Evolutionary conservation across 1,284 basidiomycete species (phyloP), one percentile per base, ranked within the genome.

Genomic region (Vanrija pseudolonga): DNA sequence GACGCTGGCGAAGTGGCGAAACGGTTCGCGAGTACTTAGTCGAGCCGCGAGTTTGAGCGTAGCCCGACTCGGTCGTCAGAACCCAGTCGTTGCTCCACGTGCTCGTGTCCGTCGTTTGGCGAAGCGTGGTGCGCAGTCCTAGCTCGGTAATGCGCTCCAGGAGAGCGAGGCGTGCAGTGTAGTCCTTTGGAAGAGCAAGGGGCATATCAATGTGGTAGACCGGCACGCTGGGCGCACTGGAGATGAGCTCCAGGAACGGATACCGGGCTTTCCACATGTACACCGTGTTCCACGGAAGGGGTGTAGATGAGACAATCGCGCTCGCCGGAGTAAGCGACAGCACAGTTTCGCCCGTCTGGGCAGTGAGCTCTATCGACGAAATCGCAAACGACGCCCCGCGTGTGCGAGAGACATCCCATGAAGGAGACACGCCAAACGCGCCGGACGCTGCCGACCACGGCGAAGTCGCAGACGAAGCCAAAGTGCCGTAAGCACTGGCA

Each of bases 171-270:
- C 56, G 60, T 20, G 47, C 36, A 2, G 28, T 19, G 37, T 38
- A 26, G 23, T 53, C 47, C n/a, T 45, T 24, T 1, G 50, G 51
- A 3, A 61, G 49, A 14, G 43, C 20, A 18, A 60, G 32, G 5
- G 56, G 56, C n/a, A 61, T 44, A 20, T 61, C 56, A 37, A 61
- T 44, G 44, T 61, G 60, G 45, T 51, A 61, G 14, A 57, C 53
- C 0, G 60, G 51, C 2, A 52, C 39, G 17, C 18, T n/a, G 3
- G 50, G 47, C 0, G 44, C 18, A 2, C 45, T 38, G 0, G 48
- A 45, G 20, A 56, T 48, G 42, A 36, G 18, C 19, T 48, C 51
- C 7, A 61, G 47, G 51, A 61, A 61, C 3, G 53, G 53, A 20
- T 61, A 61, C 6, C 60, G 44, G 3, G 39, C 19, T 19, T 47